A percentile compares a stretch with the other conserved stretches of the same genome.
Conservation (phyloP, 1,139 yeast species). For the Ogataea hybrid region DNA sequence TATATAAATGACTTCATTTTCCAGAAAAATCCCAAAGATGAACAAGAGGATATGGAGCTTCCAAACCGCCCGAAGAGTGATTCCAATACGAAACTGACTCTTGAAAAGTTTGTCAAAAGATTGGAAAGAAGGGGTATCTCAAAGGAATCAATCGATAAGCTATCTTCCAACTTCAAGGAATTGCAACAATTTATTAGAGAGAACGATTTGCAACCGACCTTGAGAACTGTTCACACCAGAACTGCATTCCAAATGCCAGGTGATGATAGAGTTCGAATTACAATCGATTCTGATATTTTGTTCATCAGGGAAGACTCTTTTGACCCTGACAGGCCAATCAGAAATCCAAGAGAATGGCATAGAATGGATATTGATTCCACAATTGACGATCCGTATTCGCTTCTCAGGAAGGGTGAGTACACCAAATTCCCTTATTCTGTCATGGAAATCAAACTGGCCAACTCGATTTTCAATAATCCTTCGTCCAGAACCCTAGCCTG, state of each 20-base stretch:
- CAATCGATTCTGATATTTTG: conserved; percentile 83
- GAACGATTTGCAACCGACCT: conserved; percentile 73
- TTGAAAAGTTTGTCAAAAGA: conserved; percentile 41
- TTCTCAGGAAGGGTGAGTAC: conserved; percentile 83
- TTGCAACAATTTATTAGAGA: conserved; percentile 64
- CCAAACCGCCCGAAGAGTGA: conserved; percentile 2
- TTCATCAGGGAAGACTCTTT: conserved; percentile 90
- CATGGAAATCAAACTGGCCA: conserved; percentile 81
- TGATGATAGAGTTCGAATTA: conserved; percentile 85
- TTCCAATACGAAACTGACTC: conserved; percentile 22
- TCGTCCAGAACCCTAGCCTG: conserved; percentile 56
- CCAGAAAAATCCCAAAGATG: conserved; percentile 16
- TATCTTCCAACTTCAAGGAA: conserved; percentile 53
- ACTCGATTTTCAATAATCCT: conserved; percentile 42
- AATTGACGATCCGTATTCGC: conserved; percentile 63
- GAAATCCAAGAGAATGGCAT: conserved; percentile 91
- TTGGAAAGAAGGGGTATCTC: conserved; percentile 56
- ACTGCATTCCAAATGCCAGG: conserved; percentile 99
- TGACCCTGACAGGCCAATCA: conserved; percentile 79
- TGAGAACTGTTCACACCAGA: conserved; percentile 84
- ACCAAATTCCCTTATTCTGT: conserved; percentile 87
- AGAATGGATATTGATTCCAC: conserved; percentile 84
- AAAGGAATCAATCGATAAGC: conserved; percentile 47
- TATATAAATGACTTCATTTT: conserved; percentile 61
- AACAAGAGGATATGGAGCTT: conserved; percentile 17